A percentile compares a stretch with the other conserved stretches of the same genome.
These are phyloP conservation scores for Bipolaris sorokiniana DNA, from an alignment of 2,329 filamentous ascomycete species.

Conservation along the genomic window DNA sequence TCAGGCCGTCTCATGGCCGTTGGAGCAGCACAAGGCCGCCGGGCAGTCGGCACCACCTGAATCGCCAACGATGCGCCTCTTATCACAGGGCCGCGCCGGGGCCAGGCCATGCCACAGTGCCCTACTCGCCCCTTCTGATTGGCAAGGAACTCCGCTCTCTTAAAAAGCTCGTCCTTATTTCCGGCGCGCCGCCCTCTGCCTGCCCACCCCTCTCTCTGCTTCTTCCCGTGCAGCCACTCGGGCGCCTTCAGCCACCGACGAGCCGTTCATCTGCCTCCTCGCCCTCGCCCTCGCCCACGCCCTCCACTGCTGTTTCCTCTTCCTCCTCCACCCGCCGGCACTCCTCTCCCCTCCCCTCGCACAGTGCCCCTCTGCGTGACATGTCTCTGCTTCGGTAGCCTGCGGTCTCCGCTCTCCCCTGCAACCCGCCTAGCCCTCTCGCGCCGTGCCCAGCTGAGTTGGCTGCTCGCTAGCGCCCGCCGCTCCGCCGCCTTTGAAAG, in stretches of 20 bases:
- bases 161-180: conserved; percentile 26
- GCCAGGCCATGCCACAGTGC: neutral
- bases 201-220: conserved; percentile 6
- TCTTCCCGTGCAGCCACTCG: conserved; percentile 3
- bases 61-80: conserved; percentile 8
- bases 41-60: conserved; percentile 8
- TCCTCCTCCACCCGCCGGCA: neutral
- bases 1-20: conserved; percentile 1
- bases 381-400: conserved; percentile 10
- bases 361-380: conserved; percentile 1
- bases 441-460: conserved; percentile 19
- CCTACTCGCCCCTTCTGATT: conserved; percentile 18
- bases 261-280: conserved; percentile 9
- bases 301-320: conserved; percentile 1
- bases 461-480: conserved; percentile 28
- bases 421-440: conserved; percentile 5
- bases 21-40: neutral
- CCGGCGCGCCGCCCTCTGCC: conserved; percentile 10
- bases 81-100: conserved; percentile 3
- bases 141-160: conserved; percentile 26
- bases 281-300: conserved; percentile 3
- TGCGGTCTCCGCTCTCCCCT: conserved; percentile 13
- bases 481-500: conserved; percentile 27
- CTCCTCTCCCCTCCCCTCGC: neutral
- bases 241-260: conserved; percentile 12